phyloP scores from a whole-genome alignment of 345 rosid genomes.

The Lumnitzera racemosa region DNA sequence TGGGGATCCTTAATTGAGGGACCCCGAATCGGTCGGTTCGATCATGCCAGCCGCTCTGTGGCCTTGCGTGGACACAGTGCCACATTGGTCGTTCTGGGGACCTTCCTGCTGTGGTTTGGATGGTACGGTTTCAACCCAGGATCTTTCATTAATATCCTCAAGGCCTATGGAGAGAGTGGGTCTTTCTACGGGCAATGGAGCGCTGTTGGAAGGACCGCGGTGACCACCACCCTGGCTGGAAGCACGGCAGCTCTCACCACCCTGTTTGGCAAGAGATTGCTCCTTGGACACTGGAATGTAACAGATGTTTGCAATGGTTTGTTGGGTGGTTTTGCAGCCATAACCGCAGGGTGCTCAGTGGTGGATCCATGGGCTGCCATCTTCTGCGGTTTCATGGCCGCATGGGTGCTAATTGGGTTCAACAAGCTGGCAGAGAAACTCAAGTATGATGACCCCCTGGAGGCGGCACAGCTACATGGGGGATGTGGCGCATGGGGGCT shows the following conservation, averaged over 20 bases:
- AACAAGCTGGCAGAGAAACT: constrained; percentile 27
- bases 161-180: constrained; percentile 20
- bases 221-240: constrained; percentile 52
- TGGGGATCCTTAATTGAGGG: constrained; percentile 61
- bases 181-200: constrained; percentile 50
- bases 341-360: constrained; percentile 16
- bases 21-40: constrained; percentile 50
- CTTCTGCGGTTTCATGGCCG: constrained; percentile 42
- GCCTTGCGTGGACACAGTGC: constrained; percentile 52
- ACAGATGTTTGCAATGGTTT: constrained; percentile 57
- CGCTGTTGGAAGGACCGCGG: constrained; percentile 51
- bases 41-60: constrained; percentile 18
- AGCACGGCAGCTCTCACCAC: constrained; percentile 52
- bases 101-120: constrained; percentile 53
- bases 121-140: constrained; percentile 64
- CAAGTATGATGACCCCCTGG: constrained; percentile 31
- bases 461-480: constrained; percentile 38
- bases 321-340: constrained; percentile 48
- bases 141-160: constrained; percentile 31
- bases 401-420: constrained; percentile 23
- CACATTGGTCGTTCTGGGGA: constrained; percentile 48
- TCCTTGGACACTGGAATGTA: constrained; percentile 52
- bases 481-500: constrained; percentile 45
- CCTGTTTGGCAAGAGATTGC: constrained; percentile 40
- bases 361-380: constrained; percentile 30